Percentiles rank a stretch among this genome's conserved stretches.
Conservation (phyloP, 2,329 filamentous ascomycete species). For the Seiridium unicorne region DNA sequence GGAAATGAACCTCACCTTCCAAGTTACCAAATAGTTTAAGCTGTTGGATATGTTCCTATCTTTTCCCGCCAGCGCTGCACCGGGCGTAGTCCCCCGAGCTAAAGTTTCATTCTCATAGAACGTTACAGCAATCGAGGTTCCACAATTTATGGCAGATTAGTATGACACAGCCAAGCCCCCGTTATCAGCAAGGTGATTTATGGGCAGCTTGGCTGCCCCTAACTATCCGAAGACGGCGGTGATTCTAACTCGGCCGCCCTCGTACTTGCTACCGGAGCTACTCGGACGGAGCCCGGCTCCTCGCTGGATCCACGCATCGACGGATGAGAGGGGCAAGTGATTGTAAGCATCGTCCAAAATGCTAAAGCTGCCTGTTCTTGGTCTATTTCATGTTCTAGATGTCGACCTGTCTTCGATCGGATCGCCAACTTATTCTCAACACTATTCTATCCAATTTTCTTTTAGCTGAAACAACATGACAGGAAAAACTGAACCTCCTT, state of each 20-base stretch:
- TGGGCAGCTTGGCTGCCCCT: background rate
- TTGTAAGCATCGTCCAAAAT: background rate
- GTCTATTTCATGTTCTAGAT: background rate
- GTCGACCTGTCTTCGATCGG: background rate
- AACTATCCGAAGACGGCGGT: background rate
- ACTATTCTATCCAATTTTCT: background rate
- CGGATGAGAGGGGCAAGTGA: background rate
- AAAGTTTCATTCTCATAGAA: no score
- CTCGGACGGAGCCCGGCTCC: background rate
- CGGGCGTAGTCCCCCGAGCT: background rate
- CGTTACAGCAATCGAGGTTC: no score
- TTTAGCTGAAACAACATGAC: background rate
- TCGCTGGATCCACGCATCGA: background rate
- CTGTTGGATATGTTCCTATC: background rate
- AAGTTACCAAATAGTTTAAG: background rate
- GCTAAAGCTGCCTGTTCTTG: background rate
- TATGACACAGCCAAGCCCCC: no score
- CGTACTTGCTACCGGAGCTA: background rate
- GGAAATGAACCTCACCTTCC: no score
- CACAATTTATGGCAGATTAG: no score
- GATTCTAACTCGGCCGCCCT: background rate
- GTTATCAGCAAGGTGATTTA: no score
- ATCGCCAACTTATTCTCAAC: background rate
- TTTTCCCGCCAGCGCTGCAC: background rate
- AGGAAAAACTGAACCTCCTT: slow-evolving; percentile 21